These are phyloP conservation scores for Trichophyton benhamiae DNA, from an alignment of 2,329 filamentous ascomycete species.

Conservation along the genomic window DNA sequence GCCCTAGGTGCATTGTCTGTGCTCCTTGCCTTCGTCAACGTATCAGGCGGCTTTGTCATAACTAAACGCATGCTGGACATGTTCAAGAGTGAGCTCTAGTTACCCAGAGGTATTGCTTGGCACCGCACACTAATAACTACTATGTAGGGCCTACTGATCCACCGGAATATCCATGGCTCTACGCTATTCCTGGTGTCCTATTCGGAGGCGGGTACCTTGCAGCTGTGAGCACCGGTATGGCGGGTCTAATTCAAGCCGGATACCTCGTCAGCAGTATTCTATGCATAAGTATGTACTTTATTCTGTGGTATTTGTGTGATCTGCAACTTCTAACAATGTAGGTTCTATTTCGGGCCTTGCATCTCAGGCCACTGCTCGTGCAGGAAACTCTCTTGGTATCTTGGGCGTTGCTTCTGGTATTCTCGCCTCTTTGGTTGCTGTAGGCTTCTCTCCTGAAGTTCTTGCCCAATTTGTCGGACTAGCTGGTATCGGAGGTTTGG, in stretches of 20 bases:
- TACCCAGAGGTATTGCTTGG: not conserved
- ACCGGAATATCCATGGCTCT: constrained; percentile 78
- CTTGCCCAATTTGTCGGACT: constrained; percentile 68
- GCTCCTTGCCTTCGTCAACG: constrained; percentile 73
- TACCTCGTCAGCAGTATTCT: constrained; percentile 75
- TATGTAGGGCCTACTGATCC: constrained; percentile 61
- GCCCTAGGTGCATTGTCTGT: constrained; percentile 67
- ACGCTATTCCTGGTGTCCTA: constrained; percentile 60
- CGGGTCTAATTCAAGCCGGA: constrained; percentile 73
- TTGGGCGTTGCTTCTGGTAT: constrained; percentile 75
- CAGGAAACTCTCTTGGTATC: constrained; percentile 77
- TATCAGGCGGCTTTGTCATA: constrained; percentile 79
- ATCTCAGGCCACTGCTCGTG: constrained; percentile 68
- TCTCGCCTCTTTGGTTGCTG: constrained; percentile 67
- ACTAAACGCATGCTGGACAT: constrained; percentile 90
- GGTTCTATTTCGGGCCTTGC: constrained; percentile 65
- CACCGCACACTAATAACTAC: not conserved
- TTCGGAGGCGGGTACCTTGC: constrained; percentile 74
- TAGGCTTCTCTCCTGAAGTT: constrained; percentile 66
- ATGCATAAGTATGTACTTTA: constrained; percentile 51
- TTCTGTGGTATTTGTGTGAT: not conserved
- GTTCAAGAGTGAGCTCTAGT: constrained; percentile 52
- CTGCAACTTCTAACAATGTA: constrained; percentile 6
- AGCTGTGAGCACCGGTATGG: constrained; percentile 67
- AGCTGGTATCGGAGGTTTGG: constrained; percentile 56